Conservation (phyloP, 345 rosid genomes). For the Camelina sativa region DNA sequence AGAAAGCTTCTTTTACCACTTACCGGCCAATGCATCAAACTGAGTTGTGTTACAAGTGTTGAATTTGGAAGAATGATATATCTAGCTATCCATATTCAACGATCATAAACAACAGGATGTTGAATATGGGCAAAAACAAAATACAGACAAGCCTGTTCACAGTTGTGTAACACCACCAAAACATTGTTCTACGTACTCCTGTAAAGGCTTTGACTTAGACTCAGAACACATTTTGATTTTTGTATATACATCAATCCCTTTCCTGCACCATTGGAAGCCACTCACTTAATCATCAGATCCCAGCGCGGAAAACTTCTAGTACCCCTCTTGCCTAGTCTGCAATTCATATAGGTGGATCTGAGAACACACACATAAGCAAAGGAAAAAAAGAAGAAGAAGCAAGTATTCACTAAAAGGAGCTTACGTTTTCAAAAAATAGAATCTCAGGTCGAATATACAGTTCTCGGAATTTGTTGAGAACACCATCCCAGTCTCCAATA, state of each 20-base stretch:
- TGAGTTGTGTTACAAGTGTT: background rate
- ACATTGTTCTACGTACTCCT: background rate
- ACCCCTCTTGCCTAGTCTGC: background rate
- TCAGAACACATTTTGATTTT: background rate
- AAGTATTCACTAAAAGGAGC: background rate
- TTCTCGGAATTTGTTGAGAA: background rate
- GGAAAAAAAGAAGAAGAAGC: too few relatives aligned
- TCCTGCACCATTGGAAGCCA: too few relatives aligned
- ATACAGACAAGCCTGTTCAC: background rate
- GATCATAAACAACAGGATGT: background rate
- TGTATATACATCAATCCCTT: too few relatives aligned
- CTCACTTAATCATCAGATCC: too few relatives aligned
- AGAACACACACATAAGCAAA: background rate
- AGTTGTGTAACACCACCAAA: background rate
- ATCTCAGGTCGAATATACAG: constrained; percentile 19
- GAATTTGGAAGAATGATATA: background rate
- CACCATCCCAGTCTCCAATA: constrained; percentile 29
- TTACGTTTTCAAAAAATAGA: constrained; percentile 33
- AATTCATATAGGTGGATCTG: constrained; percentile 1
- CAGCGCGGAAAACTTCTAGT: too few relatives aligned
- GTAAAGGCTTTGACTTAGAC: background rate
- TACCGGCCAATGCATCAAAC: background rate
- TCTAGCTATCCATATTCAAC: background rate
- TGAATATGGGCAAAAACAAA: background rate
- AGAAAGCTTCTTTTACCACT: too few relatives aligned